Percentiles rank a stretch among this genome's conserved stretches.
These are phyloP conservation scores for Brettanomyces custersianus DNA, from an alignment of 805 yeast genomes.

Conservation along the genomic window DNA sequence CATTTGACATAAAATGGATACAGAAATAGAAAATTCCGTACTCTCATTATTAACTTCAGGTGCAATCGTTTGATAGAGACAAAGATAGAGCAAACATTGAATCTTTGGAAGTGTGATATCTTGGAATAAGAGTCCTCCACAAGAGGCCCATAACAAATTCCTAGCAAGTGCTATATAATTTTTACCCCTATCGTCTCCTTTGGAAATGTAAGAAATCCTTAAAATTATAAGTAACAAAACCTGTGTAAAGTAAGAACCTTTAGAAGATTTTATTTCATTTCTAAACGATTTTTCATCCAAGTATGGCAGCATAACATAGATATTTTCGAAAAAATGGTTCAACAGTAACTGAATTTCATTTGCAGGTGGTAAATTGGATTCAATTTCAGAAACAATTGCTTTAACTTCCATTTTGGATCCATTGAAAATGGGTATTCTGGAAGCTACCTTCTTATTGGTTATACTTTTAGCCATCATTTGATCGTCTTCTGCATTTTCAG, in stretches of 20 bases:
- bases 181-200: constrained; percentile 14
- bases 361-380: constrained; percentile 31
- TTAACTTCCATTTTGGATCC: neutral
- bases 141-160: constrained; percentile 29
- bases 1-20: constrained; percentile 35
- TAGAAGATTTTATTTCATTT: constrained; percentile 27
- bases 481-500: neutral
- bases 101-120: constrained; percentile 35
- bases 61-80: constrained; percentile 35
- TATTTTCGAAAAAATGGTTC: constrained; percentile 37
- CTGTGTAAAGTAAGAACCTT: constrained; percentile 8
- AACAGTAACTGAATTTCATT: constrained; percentile 31
- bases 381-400: constrained; percentile 18
- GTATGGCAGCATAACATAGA: constrained; percentile 37
- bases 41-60: constrained; percentile 41
- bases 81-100: constrained; percentile 34
- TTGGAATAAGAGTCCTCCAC: constrained; percentile 23
- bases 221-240: constrained; percentile 28
- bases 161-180: constrained; percentile 29
- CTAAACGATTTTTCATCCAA: constrained; percentile 38
- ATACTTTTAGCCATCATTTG: neutral
- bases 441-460: neutral
- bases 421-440: neutral
- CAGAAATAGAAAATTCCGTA: constrained; percentile 32
- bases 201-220: constrained; percentile 33